phyloP scores from a whole-genome alignment of 2,329 filamentous ascomycete genomes.

The Aspergillus pseudonomiae region DNA sequence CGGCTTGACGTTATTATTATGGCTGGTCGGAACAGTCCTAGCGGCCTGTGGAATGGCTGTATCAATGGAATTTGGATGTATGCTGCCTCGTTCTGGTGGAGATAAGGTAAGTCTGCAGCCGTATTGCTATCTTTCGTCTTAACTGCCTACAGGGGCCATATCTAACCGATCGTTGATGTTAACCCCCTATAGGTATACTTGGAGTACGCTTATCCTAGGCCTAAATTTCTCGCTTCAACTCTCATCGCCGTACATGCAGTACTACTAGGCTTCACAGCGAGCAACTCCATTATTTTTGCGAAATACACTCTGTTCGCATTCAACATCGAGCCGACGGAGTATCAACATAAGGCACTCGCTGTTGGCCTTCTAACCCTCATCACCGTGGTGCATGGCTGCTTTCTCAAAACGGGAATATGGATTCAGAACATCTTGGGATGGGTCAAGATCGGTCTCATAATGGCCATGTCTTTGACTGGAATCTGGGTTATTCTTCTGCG shows the following conservation, averaged over 20 bases:
- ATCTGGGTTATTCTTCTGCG: constrained; percentile 60
- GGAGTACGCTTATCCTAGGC: constrained; percentile 67
- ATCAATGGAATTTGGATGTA: constrained; percentile 69
- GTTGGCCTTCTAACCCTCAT: constrained; percentile 59
- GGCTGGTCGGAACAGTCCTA: constrained; percentile 65
- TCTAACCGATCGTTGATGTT: constrained; percentile 26
- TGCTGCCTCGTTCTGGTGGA: constrained; percentile 70
- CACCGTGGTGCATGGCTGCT: constrained; percentile 62
- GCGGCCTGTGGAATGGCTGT: constrained; percentile 65
- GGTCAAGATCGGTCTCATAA: constrained; percentile 63
- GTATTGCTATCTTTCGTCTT: background rate
- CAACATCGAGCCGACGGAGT: constrained; percentile 54
- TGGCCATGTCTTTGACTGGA: constrained; percentile 65
- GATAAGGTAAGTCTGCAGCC: constrained; percentile 55
- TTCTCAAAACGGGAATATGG: constrained; percentile 59
- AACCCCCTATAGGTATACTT: constrained; percentile 60
- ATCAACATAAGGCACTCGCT: constrained; percentile 59
- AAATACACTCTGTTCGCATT: constrained; percentile 66
- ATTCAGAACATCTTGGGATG: constrained; percentile 66
- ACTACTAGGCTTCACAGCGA: constrained; percentile 67
- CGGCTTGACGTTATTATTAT: constrained; percentile 64
- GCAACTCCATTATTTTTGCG: constrained; percentile 71
- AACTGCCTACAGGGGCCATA: constrained; percentile 34
- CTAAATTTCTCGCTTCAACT: constrained; percentile 66
- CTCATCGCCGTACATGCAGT: constrained; percentile 66